Base-by-base conservation (phyloP, 805 yeast species). In the Suhomyces canberraensis region DNA sequence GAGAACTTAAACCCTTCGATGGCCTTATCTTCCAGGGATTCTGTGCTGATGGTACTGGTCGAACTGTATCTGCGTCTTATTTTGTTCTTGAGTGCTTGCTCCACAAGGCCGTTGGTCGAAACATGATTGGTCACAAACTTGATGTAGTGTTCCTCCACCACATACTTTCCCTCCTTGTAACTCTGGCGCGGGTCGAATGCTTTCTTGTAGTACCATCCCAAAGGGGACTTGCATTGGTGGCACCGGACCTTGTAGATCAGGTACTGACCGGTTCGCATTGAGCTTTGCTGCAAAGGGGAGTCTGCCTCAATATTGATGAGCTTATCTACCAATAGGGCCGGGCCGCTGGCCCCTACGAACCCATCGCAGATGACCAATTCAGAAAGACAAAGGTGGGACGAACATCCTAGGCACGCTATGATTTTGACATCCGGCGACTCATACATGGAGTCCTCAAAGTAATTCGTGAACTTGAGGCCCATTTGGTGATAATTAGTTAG, bases 121-220 rank as follows among this genome's bases (percentile, higher is more conserved):
- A 60, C 52, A 42, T 61, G 58, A 42, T 66, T 66, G 31, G 63
- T 52, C 21, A 66, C 60, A 35, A 57, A 52, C 35, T 54, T 52
- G 13, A 68, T 54, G 47, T 40, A 68, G 29, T 55, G 52, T 25
- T 56, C 52, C 48, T 68, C 74, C 46, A 68, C 65, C 31, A 68
- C 74, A 45, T 52, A 68, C 48, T 68, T 68, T 29, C 72, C 71
- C 48, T 68, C 74, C 41, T 68, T 68, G 44, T 68, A 68, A 15
- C 53, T 46, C 42, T 68, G 71, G 27, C 56, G 46, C 37, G 54
- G 56, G 33, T 52, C 50, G 42, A 45, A 66, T 9, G 70, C 50
- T 40, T 67, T 68, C 43, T 57, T 57, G 44, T 68, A 68, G 37
- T 48, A 57, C 74, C 74, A 68, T 11, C 74, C 74, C 29, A 68